These are phyloP conservation scores for Pontederia paniculata DNA, from an alignment of 176 grass and related monocot genomes.

Conservation along the genomic window DNA sequence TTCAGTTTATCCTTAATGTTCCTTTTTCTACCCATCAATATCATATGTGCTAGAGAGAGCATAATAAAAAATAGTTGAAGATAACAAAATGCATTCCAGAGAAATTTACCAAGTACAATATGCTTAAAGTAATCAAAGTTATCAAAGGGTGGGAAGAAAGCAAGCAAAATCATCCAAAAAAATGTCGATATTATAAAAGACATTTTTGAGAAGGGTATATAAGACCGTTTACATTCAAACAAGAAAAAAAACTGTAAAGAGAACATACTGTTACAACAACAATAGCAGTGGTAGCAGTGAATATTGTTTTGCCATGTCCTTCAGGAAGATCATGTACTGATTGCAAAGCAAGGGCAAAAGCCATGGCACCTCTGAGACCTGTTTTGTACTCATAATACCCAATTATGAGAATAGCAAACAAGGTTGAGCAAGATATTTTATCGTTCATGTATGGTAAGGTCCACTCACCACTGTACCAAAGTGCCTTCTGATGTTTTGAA, in stretches of 20 bases:
- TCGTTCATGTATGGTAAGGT: slow-evolving; percentile 4
- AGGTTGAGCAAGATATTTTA: neutral
- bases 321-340: slow-evolving; percentile 95
- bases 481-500: slow-evolving; percentile 90
- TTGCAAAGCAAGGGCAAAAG: slow-evolving; percentile 98
- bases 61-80: too few relatives aligned
- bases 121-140: too few relatives aligned
- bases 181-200: too few relatives aligned
- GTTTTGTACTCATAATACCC: neutral
- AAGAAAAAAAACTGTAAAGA: neutral
- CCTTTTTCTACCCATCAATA: too few relatives aligned
- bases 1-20: too few relatives aligned
- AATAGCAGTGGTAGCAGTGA: slow-evolving; percentile 87
- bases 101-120: too few relatives aligned
- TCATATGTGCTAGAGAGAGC: too few relatives aligned
- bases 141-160: too few relatives aligned
- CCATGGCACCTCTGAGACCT: slow-evolving; percentile 99
- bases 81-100: too few relatives aligned
- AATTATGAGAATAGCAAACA: neutral
- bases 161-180: too few relatives aligned
- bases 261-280: slow-evolving; percentile 81
- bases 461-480: slow-evolving; percentile 91
- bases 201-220: neutral
- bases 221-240: neutral
- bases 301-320: slow-evolving; percentile 94